phyloP scores from a whole-genome alignment of 495 filamentous ascomycete species.

The Diplogelasinospora grovesii region DNA sequence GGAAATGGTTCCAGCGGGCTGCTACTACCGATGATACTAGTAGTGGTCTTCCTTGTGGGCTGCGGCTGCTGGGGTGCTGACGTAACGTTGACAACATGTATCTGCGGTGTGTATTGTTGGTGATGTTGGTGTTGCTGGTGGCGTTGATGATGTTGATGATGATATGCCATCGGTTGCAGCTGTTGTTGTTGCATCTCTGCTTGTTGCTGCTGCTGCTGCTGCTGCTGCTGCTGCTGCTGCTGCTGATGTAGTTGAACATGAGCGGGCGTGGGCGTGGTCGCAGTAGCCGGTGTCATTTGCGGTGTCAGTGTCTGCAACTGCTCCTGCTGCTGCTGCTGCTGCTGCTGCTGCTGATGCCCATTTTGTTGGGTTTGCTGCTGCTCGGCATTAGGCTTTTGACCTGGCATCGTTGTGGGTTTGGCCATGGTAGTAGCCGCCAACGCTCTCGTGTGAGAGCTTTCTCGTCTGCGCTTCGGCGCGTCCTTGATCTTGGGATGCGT shows the following conservation, averaged over 20 bases:
- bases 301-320: slow-evolving; percentile 36
- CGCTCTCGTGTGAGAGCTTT: slow-evolving; percentile 47
- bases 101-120: too few species aligned
- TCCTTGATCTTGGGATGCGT: slow-evolving; percentile 70
- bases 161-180: slow-evolving; percentile 11
- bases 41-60: slow-evolving; percentile 23
- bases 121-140: slow-evolving; percentile 15
- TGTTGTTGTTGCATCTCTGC: slow-evolving; percentile 11
- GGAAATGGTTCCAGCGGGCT: slow-evolving; percentile 25
- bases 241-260: slow-evolving; percentile 14
- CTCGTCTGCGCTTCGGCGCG: slow-evolving; percentile 61
- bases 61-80: slow-evolving; percentile 25
- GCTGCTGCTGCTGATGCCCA: too few species aligned
- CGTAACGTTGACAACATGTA: slow-evolving; percentile 18
- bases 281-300: slow-evolving; percentile 33
- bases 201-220: slow-evolving; percentile 11
- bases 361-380: too few species aligned
- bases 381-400: too few species aligned
- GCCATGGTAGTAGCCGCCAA: slow-evolving; percentile 27
- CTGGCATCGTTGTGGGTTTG: slow-evolving; percentile 33
- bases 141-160: slow-evolving; percentile 14
- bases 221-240: slow-evolving; percentile 14
- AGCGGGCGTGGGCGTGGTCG: slow-evolving; percentile 31
- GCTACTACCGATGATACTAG: too few species aligned
- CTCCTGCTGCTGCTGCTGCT: too few species aligned